Evolutionary conservation across 768 basidiomycete genomes (phyloP), one percentile per base, ranked within the genome.

Genomic region (Pisolithus marmoratus): DNA sequence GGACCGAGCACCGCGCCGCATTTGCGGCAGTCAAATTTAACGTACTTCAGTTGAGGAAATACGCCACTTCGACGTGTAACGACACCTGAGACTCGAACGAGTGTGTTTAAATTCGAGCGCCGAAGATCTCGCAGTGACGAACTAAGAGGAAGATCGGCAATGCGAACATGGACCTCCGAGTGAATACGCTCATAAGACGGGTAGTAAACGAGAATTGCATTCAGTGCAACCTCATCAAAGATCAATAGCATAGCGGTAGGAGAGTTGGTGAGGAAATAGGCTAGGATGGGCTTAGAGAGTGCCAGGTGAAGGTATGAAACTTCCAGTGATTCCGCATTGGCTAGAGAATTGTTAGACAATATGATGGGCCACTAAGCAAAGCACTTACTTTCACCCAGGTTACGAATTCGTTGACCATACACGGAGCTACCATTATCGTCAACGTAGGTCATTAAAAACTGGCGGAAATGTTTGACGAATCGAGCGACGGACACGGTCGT

Each of bases 11-110:
- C 83, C n/a, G 85, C 88, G 17, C 88, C 87, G 60, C 96, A 99
- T 67, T 95, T 97, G 50, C 80, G 80, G 70, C 96, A 99, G 67
- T 98, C 93, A 62, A 99, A 99, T 67, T 97, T 98, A 68, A 99
- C 94, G 63, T 97, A 96, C 73, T 99, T 98, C 54, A 99, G 74
- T 68, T 99, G 96, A n/a, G 96, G 96, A 70, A 98, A 98, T 9
- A 99, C 94, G 9, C 96, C 95, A 8, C 85, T 92, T 37, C 96
- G 80, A 52, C 96, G 77, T 1, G 96, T 99, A 42, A 99, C 96
- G 17, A 99, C 96, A 12, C 96, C 96, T 8, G 87, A 83, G 7
- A 99, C 89, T 36, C 96, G 87, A 29, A 99, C 94, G 40, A 99
- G 85, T 58, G 90, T 93, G 74, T 98, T 97, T 46, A 98, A 78